phyloP scores from a whole-genome alignment of 257 asterid genomes.

The Penstemon newberryi region DNA sequence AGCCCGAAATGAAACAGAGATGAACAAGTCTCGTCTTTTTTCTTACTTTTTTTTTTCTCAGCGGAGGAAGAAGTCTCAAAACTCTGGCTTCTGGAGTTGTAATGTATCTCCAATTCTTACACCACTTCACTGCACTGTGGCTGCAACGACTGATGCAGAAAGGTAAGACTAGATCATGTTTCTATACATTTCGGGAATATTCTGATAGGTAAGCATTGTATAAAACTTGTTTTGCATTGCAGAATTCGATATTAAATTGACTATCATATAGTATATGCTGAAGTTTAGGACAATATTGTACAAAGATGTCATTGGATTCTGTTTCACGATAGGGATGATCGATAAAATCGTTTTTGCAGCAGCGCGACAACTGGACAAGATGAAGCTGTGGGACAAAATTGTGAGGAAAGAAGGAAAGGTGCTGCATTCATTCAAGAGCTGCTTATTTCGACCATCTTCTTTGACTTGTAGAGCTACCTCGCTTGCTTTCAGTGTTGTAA shows the following conservation, averaged over 20 bases:
- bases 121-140: slow-evolving; percentile 48
- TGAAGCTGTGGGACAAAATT: slow-evolving; percentile 25
- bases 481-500: no score
- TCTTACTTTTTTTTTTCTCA: slow-evolving; percentile 22
- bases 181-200: no score
- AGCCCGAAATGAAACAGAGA: background rate
- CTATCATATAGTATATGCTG: no score
- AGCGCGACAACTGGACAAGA: slow-evolving; percentile 26
- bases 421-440: slow-evolving; percentile 56
- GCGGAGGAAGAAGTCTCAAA: slow-evolving; percentile 66
- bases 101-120: slow-evolving; percentile 51
- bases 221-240: no score
- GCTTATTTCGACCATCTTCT: slow-evolving; percentile 46
- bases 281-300: no score
- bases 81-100: slow-evolving; percentile 51
- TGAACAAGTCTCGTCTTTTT: background rate
- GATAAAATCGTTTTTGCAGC: slow-evolving; percentile 25
- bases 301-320: no score
- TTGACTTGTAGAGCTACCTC: slow-evolving; percentile 13
- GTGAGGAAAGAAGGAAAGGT: slow-evolving; percentile 42
- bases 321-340: background rate
- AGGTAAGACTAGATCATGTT: slow-evolving; percentile 33
- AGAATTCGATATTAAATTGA: no score
- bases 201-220: no score
- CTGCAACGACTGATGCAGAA: slow-evolving; percentile 32